Conservation (phyloP, 129 eudicot species). For the Scalesia atractyloides region DNA sequence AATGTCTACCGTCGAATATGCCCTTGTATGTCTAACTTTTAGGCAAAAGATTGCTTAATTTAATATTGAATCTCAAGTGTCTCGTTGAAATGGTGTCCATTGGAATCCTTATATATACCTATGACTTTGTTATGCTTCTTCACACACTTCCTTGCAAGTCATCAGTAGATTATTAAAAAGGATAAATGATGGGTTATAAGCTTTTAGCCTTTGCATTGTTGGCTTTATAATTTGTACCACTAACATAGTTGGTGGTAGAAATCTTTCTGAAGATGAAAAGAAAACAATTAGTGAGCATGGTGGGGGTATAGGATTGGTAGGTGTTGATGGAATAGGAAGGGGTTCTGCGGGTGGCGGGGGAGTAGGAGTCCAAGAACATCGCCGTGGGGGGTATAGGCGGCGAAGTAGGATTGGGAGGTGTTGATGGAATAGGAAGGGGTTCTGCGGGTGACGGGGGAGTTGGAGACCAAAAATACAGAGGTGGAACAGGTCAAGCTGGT, state of each 20-base stretch:
- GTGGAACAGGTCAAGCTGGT: too few relatives aligned
- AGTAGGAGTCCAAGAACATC: too few relatives aligned
- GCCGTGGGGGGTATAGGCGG: constrained; percentile 17
- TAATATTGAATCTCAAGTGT: constrained; percentile 29
- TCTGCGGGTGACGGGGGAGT: too few relatives aligned
- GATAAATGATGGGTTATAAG: constrained; percentile 22
- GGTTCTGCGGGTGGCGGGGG: not conserved
- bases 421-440: too few relatives aligned
- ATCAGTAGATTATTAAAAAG: constrained; percentile 11
- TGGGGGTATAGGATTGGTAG: constrained; percentile 28
- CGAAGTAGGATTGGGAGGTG: too few relatives aligned
- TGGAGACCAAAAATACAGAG: too few relatives aligned
- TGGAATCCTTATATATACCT: constrained; percentile 23
- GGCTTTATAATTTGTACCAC: constrained; percentile 23
- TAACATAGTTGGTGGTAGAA: constrained; percentile 25
- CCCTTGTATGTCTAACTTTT: not conserved
- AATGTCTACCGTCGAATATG: too few relatives aligned
- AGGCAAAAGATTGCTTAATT: constrained; percentile 27
- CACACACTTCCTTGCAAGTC: constrained; percentile 27
- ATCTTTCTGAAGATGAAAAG: constrained; percentile 17
- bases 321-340: not conserved
- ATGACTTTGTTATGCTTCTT: constrained; percentile 21
- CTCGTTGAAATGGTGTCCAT: constrained; percentile 25
- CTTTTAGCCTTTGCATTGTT: constrained; percentile 24
- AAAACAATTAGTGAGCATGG: constrained; percentile 16